These are phyloP conservation scores for Kluyveromyces siamensis DNA, from an alignment of 805 yeast genomes.

Conservation along the genomic window DNA sequence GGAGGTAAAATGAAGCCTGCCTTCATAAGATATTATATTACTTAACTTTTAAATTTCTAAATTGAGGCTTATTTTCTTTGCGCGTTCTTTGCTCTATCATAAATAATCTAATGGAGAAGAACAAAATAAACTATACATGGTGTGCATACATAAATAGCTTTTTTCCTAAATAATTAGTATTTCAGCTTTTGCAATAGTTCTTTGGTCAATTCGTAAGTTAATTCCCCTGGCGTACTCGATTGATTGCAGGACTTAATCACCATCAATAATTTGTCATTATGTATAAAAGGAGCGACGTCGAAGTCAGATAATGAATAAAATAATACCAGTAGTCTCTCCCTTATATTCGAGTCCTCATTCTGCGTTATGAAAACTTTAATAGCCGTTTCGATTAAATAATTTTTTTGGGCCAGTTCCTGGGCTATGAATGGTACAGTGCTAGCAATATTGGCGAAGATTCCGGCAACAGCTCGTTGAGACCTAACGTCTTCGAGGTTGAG, in stretches of 20 bases:
- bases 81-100: neutral
- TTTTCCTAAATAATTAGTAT: too few species aligned
- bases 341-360: constrained; percentile 20
- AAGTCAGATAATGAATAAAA: constrained; percentile 15
- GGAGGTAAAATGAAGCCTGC: too few species aligned
- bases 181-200: neutral
- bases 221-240: neutral
- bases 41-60: neutral
- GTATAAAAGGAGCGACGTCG: neutral
- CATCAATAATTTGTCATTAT: neutral
- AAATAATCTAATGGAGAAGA: too few species aligned
- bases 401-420: constrained; percentile 19
- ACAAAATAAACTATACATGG: too few species aligned
- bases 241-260: neutral
- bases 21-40: neutral
- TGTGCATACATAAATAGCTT: too few species aligned
- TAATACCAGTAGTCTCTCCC: constrained; percentile 28
- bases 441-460: constrained; percentile 29
- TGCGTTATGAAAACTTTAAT: constrained; percentile 21
- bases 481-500: constrained; percentile 31
- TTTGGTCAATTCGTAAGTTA: neutral
- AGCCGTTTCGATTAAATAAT: constrained; percentile 20
- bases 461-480: constrained; percentile 36
- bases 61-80: neutral
- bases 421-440: constrained; percentile 30